These are phyloP conservation scores for Middelhovenomyces tepae DNA, from an alignment of 805 yeast species.

Conservation along the genomic window DNA sequence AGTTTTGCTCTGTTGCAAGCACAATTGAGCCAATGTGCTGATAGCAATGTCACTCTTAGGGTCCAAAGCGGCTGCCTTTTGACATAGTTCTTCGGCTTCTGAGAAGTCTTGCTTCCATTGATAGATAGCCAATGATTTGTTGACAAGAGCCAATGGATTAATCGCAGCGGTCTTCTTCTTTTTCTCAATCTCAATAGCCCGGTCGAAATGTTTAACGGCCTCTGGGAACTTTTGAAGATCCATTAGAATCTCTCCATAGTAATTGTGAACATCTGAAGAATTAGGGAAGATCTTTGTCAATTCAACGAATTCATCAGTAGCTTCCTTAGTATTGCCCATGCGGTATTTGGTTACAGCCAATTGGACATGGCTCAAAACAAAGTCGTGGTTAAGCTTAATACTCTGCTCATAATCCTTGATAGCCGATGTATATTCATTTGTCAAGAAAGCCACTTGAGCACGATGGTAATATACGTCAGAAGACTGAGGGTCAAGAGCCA, in stretches of 20 bases:
- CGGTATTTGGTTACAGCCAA: slow-evolving; percentile 87
- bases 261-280: slow-evolving; percentile 86
- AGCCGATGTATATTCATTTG: slow-evolving; percentile 67
- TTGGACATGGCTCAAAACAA: slow-evolving; percentile 82
- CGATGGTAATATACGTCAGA: slow-evolving; percentile 88
- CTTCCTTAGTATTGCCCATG: slow-evolving; percentile 48
- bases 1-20: slow-evolving; percentile 71
- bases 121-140: slow-evolving; percentile 62
- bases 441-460: slow-evolving; percentile 83
- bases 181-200: slow-evolving; percentile 70
- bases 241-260: slow-evolving; percentile 86
- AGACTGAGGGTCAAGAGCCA: slow-evolving; percentile 54
- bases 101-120: slow-evolving; percentile 35
- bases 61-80: slow-evolving; percentile 72
- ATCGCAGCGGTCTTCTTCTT: slow-evolving; percentile 45
- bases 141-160: slow-evolving; percentile 83
- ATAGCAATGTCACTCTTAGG: slow-evolving; percentile 85
- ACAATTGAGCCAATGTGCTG: slow-evolving; percentile 85
- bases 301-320: slow-evolving; percentile 50
- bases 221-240: slow-evolving; percentile 65
- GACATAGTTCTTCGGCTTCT: slow-evolving; percentile 56
- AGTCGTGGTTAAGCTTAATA: slow-evolving; percentile 60
- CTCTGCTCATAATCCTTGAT: slow-evolving; percentile 67
- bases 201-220: slow-evolving; percentile 78
- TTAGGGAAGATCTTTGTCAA: slow-evolving; percentile 65